Conservation (phyloP, 2,329 filamentous ascomycete species). For the Lecanicillium sp. region DNA sequence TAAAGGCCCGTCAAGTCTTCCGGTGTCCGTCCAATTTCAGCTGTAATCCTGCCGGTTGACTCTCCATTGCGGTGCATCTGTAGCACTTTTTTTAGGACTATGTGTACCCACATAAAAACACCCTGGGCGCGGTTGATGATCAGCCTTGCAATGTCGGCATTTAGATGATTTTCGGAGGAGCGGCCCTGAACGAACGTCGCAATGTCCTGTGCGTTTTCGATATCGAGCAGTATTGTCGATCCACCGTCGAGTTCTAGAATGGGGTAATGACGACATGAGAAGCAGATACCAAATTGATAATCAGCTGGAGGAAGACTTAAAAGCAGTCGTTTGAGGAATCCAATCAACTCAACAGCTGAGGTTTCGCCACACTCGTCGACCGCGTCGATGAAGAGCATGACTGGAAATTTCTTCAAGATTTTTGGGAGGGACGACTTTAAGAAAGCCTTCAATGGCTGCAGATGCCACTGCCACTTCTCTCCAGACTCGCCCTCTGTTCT, state of each 20-base stretch:
- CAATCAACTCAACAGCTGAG: conserved; percentile 13
- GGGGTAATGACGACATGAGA: conserved; percentile 25
- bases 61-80: conserved; percentile 10
- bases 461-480: conserved; percentile 20
- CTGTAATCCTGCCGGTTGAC: conserved; percentile 13
- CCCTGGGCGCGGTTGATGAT: conserved; percentile 20
- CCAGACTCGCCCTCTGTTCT: conserved; percentile 9
- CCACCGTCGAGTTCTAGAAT: conserved; percentile 13
- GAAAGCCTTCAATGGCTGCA: conserved; percentile 12
- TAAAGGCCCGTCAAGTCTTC: conserved; percentile 19
- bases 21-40: conserved; percentile 13
- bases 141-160: conserved; percentile 5
- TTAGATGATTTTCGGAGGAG: conserved; percentile 10
- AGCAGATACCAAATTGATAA: conserved; percentile 18
- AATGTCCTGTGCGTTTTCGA: conserved; percentile 23
- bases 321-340: conserved; percentile 15
- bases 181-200: conserved; percentile 16
- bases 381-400: conserved; percentile 26
- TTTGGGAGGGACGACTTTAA: conserved; percentile 14
- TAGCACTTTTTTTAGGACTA: conserved; percentile 17
- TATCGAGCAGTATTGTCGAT: conserved; percentile 20
- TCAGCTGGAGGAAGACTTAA: conserved; percentile 11
- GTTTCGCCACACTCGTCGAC: conserved; percentile 25
- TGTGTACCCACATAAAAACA: conserved; percentile 28
- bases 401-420: conserved; percentile 11